These are phyloP conservation scores for Omphalea diandra DNA, from an alignment of 441 rosid species.

Conservation along the genomic window DNA sequence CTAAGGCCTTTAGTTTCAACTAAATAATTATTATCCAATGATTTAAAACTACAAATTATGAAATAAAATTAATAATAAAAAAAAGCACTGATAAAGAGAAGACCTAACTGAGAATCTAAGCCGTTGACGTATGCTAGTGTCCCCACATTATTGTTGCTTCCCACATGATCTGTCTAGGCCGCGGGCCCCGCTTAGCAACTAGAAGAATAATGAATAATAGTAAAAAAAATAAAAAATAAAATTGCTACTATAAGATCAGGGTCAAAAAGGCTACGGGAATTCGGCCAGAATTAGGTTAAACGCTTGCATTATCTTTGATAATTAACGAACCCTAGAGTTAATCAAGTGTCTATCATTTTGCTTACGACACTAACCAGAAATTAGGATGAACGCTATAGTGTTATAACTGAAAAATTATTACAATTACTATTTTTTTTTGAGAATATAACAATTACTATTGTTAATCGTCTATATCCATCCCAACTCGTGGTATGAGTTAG, in stretches of 20 bases:
- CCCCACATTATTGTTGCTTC: constrained; percentile 23
- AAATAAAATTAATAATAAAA: not conserved
- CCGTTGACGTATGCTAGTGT: constrained; percentile 31
- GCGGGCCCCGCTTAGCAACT: constrained; percentile 5
- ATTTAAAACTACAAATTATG: constrained; percentile 17
- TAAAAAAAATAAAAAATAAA: not conserved
- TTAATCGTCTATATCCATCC: no score
- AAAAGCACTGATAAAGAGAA: not conserved
- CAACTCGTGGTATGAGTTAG: no score
- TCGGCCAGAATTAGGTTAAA: not conserved
- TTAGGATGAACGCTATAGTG: no score
- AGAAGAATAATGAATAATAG: not conserved
- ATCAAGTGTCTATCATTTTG: no score
- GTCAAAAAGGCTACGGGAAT: not conserved
- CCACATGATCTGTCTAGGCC: constrained; percentile 33
- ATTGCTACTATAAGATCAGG: not conserved
- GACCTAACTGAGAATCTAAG: constrained; percentile 16
- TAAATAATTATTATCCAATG: constrained; percentile 28
- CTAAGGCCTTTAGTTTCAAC: no score
- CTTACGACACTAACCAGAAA: no score
- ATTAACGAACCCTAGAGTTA: not conserved
- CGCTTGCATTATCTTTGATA: not conserved
- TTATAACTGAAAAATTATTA: no score
- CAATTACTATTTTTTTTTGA: no score
- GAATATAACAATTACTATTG: no score